These are phyloP conservation scores for Apiospora saccharicola DNA, from an alignment of 2,329 filamentous ascomycete species.

Conservation along the genomic window DNA sequence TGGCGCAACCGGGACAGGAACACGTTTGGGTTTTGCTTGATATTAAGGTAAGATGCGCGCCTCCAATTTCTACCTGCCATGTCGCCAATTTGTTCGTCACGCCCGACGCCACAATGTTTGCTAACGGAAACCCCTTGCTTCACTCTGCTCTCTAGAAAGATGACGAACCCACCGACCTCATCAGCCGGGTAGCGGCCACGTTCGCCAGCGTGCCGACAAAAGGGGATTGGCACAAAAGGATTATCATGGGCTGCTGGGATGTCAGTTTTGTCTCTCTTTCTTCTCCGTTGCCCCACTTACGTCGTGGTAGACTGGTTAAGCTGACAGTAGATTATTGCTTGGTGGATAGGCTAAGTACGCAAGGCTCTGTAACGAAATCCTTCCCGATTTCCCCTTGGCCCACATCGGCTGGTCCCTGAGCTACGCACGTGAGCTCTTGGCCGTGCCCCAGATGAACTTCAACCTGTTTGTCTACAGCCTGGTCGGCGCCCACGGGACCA, in stretches of 20 bases:
- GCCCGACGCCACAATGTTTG: background rate
- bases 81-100: background rate
- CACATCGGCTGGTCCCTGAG: conserved; percentile 72
- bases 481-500: conserved; percentile 69
- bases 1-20: conserved; percentile 69
- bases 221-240: conserved; percentile 73
- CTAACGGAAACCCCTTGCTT: background rate
- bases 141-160: conserved; percentile 59
- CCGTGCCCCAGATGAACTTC: conserved; percentile 73
- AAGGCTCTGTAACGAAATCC: conserved; percentile 64
- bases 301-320: background rate
- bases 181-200: conserved; percentile 71
- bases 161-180: conserved; percentile 74
- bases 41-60: conserved; percentile 71
- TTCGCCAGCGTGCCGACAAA: conserved; percentile 60
- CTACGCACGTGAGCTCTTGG: conserved; percentile 76
- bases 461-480: conserved; percentile 77
- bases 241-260: conserved; percentile 86
- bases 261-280: conserved; percentile 48
- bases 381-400: conserved; percentile 69
- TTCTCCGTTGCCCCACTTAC: conserved; percentile 26
- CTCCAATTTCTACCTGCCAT: background rate
- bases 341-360: conserved; percentile 68
- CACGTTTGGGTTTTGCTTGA: conserved; percentile 85
- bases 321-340: background rate